Base-by-base conservation (phyloP, 768 basidiomycete genomes). In the Gloeophyllum trabeum region DNA sequence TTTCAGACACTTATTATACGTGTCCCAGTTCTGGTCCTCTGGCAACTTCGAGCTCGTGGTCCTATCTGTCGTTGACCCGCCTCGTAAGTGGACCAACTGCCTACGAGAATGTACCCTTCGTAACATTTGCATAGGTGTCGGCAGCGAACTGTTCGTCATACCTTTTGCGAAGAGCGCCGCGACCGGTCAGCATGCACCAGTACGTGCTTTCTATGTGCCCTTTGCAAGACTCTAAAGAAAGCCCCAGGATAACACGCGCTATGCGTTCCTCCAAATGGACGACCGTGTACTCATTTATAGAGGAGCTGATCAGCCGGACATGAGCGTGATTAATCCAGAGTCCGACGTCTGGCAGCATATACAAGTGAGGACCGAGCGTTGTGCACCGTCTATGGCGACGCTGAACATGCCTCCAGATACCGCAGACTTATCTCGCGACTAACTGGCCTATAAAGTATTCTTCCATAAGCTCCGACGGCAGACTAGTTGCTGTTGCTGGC, bases 341-440 rank as follows among this genome's bases (percentile, higher is more conserved):
- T 89, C 89, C 3, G 93, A 97, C 53, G 93, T 97, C 14, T 98
- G 94, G 93, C 91, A 98, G 51, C 85, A 87, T 61, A 84, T 97
- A 59, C 94, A 93, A 75, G 90, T 28, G 6, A 6, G 13, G 19
- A 16, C 5, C 26, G 5, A 35, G 20, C n/a, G 12, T 37, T 35
- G 5, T 20, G 13, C 4, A 5, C 25, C 21, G 16, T 22, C 32
- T 24, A 14, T 28, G 4, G 25, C 30, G 16, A 18, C 28, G 19
- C 21, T 4, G 24, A 39, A 41, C 44, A 42, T 26, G 16, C 32
- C 42, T 38, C 47, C 51, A 96, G 91, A 78, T 97, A 16, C 96
- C 96, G 1, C 76, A 83, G 52, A 63, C 65, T n/a, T 99, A 98
- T 60, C 64, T 97, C 34, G 74, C 88, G 1, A 72, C 77, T 6